A percentile compares a stretch with the other conserved stretches of the same genome.
Evolutionary conservation across 371 early-diverging fungal species (phyloP).

Genomic region (Encephalitozoon romaleae): DNA sequence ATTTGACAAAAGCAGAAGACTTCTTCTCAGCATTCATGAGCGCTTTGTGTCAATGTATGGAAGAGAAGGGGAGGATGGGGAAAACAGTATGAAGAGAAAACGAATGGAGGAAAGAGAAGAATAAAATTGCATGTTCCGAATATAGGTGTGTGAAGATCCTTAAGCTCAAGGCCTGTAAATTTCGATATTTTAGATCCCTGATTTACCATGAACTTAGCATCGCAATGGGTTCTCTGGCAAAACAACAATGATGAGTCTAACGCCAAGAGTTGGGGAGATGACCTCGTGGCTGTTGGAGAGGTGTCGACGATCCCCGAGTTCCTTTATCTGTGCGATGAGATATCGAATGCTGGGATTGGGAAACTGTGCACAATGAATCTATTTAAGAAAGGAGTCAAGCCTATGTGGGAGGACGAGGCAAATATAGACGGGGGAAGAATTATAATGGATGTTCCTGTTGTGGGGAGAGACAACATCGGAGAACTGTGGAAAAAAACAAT

Average conservation of each 20-base stretch:
- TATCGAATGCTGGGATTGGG: constrained; percentile 71
- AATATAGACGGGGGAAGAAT: constrained; percentile 91
- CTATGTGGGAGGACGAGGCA: constrained; percentile 96
- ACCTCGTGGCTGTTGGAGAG: constrained; percentile 72
- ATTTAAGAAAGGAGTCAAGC: constrained; percentile 85
- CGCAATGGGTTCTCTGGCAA: constrained; percentile 35
- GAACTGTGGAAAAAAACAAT: constrained; percentile 64
- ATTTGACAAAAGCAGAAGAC: not conserved
- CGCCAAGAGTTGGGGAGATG: constrained; percentile 71
- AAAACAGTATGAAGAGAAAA: not conserved
- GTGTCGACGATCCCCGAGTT: constrained; percentile 82
- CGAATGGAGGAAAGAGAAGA: not conserved
- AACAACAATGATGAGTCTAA: constrained; percentile 62
- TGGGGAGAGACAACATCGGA: not conserved
- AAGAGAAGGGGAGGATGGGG: not conserved
- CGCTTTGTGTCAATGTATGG: not conserved
- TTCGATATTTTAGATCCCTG: constrained; percentile 5
- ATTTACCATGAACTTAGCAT: constrained; percentile 4
- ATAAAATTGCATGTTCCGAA: not conserved
- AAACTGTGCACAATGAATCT: constrained; percentile 82
- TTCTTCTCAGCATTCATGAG: not conserved
- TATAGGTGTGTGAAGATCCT: not conserved
- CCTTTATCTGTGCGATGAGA: constrained; percentile 71
- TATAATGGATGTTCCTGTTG: constrained; percentile 67
- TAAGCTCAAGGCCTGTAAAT: not conserved